These are phyloP conservation scores for Paecilomyces fulvus DNA, from an alignment of 2,329 filamentous ascomycete species.

Conservation along the genomic window DNA sequence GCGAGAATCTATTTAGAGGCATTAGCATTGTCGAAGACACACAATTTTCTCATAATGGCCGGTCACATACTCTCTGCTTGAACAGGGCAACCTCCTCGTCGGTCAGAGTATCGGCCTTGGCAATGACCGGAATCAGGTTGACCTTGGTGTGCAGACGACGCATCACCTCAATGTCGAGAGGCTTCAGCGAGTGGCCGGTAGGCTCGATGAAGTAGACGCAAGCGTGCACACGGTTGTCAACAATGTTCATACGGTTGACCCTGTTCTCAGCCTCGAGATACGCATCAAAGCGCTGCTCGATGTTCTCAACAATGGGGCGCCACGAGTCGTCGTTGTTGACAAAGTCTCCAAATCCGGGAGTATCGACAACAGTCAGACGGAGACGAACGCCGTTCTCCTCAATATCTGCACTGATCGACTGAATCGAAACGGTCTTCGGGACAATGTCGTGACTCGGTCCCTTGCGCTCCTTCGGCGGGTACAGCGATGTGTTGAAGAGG, in stretches of 20 bases:
- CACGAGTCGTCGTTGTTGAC: slow-evolving; percentile 99
- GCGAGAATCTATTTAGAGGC: slow-evolving; percentile 65
- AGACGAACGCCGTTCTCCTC: slow-evolving; percentile 98
- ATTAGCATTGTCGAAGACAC: slow-evolving; percentile 16
- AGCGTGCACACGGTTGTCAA: slow-evolving; percentile 97
- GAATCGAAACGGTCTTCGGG: slow-evolving; percentile 93
- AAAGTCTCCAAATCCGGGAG: slow-evolving; percentile 96
- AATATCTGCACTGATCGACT: slow-evolving; percentile 92
- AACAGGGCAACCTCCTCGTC: slow-evolving; percentile 92
- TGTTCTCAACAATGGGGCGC: slow-evolving; percentile 98
- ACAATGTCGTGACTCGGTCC: slow-evolving; percentile 95
- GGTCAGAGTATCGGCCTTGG: slow-evolving; percentile 95
- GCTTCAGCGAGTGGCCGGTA: slow-evolving; percentile 96
- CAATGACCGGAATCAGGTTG: slow-evolving; percentile 98
- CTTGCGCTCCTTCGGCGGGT: slow-evolving; percentile 97
- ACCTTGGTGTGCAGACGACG: slow-evolving; percentile 99
- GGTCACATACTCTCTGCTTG: slow-evolving; percentile 76
- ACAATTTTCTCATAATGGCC: not conserved
- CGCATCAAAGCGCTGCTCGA: slow-evolving; percentile 96
- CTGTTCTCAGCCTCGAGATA: slow-evolving; percentile 99
- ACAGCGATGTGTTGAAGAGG: slow-evolving; percentile 97
- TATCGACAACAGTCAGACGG: slow-evolving; percentile 92
- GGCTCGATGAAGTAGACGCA: slow-evolving; percentile 99
- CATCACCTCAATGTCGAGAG: slow-evolving; percentile 98
- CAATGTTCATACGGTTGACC: slow-evolving; percentile 99